These are phyloP conservation scores for Rhodotorula sp. DNA, from an alignment of 1,284 basidiomycete genomes.

Conservation along the genomic window DNA sequence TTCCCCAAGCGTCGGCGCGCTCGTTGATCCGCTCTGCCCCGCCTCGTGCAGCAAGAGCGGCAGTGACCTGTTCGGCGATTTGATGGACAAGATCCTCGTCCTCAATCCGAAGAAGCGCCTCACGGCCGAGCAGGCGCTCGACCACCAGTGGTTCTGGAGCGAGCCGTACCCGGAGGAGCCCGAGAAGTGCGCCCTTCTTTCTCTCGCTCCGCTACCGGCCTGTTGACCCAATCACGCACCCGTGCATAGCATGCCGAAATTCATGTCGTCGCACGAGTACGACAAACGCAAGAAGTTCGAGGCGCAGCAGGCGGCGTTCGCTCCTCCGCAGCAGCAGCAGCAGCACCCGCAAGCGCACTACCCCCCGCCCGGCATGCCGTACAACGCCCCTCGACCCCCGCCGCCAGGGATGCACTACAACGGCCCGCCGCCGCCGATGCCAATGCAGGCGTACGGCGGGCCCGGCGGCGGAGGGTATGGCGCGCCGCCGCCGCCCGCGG, in stretches of 20 bases:
- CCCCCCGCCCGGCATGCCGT: not conserved
- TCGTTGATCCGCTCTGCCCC: slow-evolving; percentile 7
- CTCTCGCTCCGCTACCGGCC: not conserved
- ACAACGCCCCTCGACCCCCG: not conserved
- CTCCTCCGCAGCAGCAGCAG: not conserved
- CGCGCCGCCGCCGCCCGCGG: not conserved
- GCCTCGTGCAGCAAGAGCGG: slow-evolving; percentile 14
- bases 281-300: slow-evolving; percentile 69
- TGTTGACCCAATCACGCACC: too few relatives aligned
- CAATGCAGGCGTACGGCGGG: not conserved
- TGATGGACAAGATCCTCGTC: slow-evolving; percentile 56
- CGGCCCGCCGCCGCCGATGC: not conserved
- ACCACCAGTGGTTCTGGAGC: slow-evolving; percentile 67
- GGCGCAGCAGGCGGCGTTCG: slow-evolving; percentile 17
- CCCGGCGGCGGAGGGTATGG: not conserved
- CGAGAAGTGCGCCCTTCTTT: slow-evolving; percentile 21
- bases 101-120: slow-evolving; percentile 59
- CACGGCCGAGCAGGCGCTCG: slow-evolving; percentile 57
- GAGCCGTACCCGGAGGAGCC: slow-evolving; percentile 51
- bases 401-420: not conserved
- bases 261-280: slow-evolving; percentile 80
- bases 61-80: slow-evolving; percentile 47
- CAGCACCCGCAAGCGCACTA: not conserved
- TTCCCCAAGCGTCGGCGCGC: not conserved
- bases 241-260: slow-evolving; percentile 66